phyloP scores from a whole-genome alignment of 495 filamentous ascomycete genomes.

The Bryoglossum gracile region DNA sequence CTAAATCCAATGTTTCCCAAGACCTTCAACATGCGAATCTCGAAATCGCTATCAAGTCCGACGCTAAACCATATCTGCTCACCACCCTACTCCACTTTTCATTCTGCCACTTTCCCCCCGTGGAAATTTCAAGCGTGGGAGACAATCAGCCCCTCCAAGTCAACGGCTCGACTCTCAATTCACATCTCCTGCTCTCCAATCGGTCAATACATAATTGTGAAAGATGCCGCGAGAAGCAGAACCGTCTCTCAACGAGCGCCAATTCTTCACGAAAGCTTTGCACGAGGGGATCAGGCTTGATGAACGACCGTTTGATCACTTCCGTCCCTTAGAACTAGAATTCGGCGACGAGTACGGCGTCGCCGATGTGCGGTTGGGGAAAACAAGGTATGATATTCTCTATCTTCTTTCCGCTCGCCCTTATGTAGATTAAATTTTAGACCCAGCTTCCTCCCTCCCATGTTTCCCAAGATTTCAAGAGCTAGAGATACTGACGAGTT shows the following conservation, averaged over 20 bases:
- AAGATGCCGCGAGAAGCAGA: constrained; percentile 84
- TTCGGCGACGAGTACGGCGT: constrained; percentile 91
- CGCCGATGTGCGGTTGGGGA: constrained; percentile 81
- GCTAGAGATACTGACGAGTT: too few relatives aligned
- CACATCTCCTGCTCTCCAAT: too few relatives aligned
- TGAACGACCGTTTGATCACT: constrained; percentile 69
- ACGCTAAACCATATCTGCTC: constrained; percentile 9
- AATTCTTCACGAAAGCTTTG: constrained; percentile 69
- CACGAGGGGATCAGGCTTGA: constrained; percentile 73
- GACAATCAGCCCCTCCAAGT: constrained; percentile 2
- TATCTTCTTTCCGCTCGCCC: background rate
- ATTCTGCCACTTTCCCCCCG: background rate
- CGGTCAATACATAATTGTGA: constrained; percentile 10
- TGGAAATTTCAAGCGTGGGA: background rate
- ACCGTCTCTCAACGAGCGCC: constrained; percentile 69
- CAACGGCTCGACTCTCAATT: background rate
- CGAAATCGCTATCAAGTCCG: background rate
- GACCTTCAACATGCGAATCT: background rate
- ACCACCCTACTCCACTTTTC: constrained; percentile 16
- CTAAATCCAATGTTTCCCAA: background rate
- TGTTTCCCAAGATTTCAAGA: too few relatives aligned
- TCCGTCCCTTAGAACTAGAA: constrained; percentile 64
- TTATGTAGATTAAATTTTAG: too few relatives aligned
- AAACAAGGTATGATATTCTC: constrained; percentile 69
- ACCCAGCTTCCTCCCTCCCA: too few relatives aligned